Percentiles rank a stretch among this genome's conserved stretches.
phyloP scores from a whole-genome alignment of 2,329 filamentous ascomycete species.

The Cladophialophora psammophila region DNA sequence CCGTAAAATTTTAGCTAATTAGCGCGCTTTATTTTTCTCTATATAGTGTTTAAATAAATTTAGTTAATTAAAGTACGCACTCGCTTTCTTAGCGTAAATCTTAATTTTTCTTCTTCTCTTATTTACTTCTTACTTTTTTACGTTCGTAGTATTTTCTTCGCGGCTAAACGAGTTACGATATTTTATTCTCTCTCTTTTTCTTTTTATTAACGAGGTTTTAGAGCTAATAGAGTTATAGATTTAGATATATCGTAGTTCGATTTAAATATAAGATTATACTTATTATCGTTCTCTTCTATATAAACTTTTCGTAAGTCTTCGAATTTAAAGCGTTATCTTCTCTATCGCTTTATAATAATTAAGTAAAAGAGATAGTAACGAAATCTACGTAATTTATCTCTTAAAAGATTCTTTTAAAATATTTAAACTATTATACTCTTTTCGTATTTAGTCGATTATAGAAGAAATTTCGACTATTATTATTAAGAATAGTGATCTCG shows the following conservation, averaged over 20 bases:
- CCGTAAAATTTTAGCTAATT: too few species aligned
- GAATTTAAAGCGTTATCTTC: neutral
- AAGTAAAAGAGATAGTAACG: neutral
- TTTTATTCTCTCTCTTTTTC: neutral
- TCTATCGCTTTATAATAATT: conserved; percentile 4
- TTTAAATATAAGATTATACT: neutral
- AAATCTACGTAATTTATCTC: neutral
- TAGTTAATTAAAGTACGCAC: too few species aligned
- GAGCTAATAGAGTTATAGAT: conserved; percentile 1
- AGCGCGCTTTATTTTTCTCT: too few species aligned
- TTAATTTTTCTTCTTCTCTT: too few species aligned
- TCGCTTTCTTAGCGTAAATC: too few species aligned
- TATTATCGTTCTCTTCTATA: neutral
- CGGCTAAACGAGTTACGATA: too few species aligned
- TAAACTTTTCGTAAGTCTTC: neutral
- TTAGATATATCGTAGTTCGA: neutral
- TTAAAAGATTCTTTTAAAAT: too few species aligned
- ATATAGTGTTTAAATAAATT: too few species aligned
- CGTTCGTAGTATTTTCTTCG: too few species aligned
- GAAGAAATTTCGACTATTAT: neutral
- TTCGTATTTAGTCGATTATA: neutral
- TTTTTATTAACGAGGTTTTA: neutral
- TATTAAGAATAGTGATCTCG: neutral
- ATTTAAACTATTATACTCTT: neutral
- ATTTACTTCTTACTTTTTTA: too few species aligned